These are phyloP conservation scores for Modicella reniformis DNA, from an alignment of 371 early-diverging fungal species.

Conservation along the genomic window DNA sequence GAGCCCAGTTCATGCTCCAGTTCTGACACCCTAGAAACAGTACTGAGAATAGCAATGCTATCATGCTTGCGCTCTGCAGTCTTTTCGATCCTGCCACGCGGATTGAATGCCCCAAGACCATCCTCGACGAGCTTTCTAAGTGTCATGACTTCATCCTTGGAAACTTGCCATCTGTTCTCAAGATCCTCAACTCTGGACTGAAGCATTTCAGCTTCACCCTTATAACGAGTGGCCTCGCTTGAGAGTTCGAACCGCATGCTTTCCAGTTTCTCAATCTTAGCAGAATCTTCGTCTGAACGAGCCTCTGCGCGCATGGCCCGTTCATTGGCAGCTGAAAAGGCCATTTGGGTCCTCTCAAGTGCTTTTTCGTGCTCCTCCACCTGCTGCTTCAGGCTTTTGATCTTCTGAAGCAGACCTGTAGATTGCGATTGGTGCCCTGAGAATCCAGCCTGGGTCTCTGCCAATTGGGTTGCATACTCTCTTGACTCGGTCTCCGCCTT, in stretches of 20 bases:
- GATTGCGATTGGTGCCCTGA: constrained; percentile 46
- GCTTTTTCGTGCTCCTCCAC: constrained; percentile 55
- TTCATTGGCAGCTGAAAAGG: constrained; percentile 50
- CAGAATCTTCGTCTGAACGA: constrained; percentile 33
- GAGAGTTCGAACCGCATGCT: constrained; percentile 34
- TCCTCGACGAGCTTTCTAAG: constrained; percentile 56
- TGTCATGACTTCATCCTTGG: constrained; percentile 54
- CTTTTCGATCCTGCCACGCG: constrained; percentile 20
- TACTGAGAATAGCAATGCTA: constrained; percentile 49
- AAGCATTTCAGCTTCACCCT: constrained; percentile 40
- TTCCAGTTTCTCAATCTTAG: constrained; percentile 47
- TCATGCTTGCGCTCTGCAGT: constrained; percentile 43
- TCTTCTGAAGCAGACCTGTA: constrained; percentile 40
- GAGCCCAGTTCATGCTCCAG: constrained; percentile 59
- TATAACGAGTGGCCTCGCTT: constrained; percentile 34
- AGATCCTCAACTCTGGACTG: constrained; percentile 51
- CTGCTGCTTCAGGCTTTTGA: constrained; percentile 44
- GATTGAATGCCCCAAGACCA: constrained; percentile 48
- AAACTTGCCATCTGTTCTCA: constrained; percentile 40
- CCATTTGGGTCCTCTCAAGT: constrained; percentile 53
- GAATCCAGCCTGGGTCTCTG: constrained; percentile 52
- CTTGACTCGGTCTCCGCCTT: constrained; percentile 62
- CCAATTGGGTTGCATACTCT: constrained; percentile 55
- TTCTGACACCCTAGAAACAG: constrained; percentile 56
- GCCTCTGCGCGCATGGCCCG: constrained; percentile 55